Conservation (phyloP, 768 basidiomycete species). For the Austroboletus eburneus region DNA sequence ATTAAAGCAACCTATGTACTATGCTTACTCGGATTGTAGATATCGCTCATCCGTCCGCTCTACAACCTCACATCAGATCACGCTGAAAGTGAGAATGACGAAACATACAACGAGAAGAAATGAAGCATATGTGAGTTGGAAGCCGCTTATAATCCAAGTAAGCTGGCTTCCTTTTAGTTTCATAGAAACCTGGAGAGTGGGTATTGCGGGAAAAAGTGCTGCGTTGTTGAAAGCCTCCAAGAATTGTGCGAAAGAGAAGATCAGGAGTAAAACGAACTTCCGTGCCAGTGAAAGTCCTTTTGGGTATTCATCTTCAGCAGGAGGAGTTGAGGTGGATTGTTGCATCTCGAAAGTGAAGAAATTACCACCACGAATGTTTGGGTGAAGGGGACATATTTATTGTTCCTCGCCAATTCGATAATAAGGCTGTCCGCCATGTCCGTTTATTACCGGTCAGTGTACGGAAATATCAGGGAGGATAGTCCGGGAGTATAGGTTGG, state of each 20-base stretch:
- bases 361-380: not conserved
- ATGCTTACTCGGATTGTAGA: constrained; percentile 30
- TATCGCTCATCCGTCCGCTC: constrained; percentile 26
- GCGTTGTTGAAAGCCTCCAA: constrained; percentile 43
- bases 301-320: not conserved
- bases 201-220: constrained; percentile 38
- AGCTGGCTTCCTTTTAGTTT: constrained; percentile 28
- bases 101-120: constrained; percentile 28
- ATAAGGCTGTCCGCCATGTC: not conserved
- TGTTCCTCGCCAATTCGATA: not conserved
- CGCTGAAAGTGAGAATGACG: not conserved
- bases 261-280: constrained; percentile 29
- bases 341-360: constrained; percentile 9
- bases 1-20: constrained; percentile 15
- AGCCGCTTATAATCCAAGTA: constrained; percentile 42
- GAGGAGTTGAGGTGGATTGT: not conserved
- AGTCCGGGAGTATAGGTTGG: not conserved
- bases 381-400: too few relatives aligned
- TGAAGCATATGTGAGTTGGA: constrained; percentile 45
- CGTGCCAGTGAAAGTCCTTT: constrained; percentile 19
- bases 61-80: constrained; percentile 11
- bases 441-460: not conserved
- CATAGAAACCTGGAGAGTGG: constrained; percentile 24
- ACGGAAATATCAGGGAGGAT: not conserved
- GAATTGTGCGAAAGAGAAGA: constrained; percentile 41